These are phyloP conservation scores for Epithemia pelagica DNA, from an alignment of 108 stramenopile genomes.

Conservation along the genomic window DNA sequence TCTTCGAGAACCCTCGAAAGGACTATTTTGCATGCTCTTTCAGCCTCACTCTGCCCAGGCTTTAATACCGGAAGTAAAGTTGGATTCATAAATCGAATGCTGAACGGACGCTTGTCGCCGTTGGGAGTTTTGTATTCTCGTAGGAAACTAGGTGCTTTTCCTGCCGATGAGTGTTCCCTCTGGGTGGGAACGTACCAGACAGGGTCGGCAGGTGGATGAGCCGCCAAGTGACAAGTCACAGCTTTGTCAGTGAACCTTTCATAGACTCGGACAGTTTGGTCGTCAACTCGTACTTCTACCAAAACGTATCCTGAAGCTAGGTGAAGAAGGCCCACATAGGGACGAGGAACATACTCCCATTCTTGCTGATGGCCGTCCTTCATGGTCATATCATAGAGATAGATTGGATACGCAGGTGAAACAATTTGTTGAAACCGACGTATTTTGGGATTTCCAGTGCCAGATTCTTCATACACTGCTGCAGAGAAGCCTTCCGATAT, in stretches of 20 bases:
- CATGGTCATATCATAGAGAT: constrained; percentile 80
- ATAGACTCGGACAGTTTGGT: constrained; percentile 58
- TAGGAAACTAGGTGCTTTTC: constrained; percentile 21
- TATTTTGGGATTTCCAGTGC: constrained; percentile 21
- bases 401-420: constrained; percentile 85
- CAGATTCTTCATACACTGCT: constrained; percentile 87
- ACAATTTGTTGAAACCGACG: constrained; percentile 82
- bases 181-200: constrained; percentile 56
- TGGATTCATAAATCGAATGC: constrained; percentile 34
- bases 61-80: constrained; percentile 26
- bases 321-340: constrained; percentile 70
- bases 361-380: constrained; percentile 24
- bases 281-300: constrained; percentile 67
- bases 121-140: not conserved
- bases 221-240: constrained; percentile 72
- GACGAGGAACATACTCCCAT: constrained; percentile 31
- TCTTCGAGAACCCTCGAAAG: constrained; percentile 26
- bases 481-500: constrained; percentile 81
- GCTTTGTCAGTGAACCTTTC: constrained; percentile 77
- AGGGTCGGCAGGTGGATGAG: constrained; percentile 75
- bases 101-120: constrained; percentile 8
- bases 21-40: constrained; percentile 41
- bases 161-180: constrained; percentile 3
- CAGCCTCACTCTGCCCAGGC: constrained; percentile 28
- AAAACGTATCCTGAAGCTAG: constrained; percentile 66